phyloP scores from a whole-genome alignment of 306 rosid species.

The Trifolium fragiferum region DNA sequence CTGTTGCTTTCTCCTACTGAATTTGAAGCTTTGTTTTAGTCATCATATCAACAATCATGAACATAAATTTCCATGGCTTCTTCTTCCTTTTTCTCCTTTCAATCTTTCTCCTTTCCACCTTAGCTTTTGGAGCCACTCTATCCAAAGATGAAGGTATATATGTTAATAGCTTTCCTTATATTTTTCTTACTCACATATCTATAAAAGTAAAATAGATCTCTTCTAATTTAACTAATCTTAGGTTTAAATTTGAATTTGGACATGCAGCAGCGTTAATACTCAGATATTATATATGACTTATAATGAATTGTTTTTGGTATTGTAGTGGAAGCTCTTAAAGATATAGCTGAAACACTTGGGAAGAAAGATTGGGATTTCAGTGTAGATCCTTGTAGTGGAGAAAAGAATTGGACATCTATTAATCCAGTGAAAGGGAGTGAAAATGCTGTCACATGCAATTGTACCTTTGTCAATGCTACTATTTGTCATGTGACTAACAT shows the following conservation, averaged over 20 bases:
- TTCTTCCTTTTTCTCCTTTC: neutral
- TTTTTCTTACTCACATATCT: neutral
- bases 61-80: neutral
- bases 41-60: slow-evolving; percentile 8
- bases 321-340: slow-evolving; percentile 5
- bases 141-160: slow-evolving; percentile 33
- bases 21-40: neutral
- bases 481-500: slow-evolving; percentile 33
- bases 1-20: neutral
- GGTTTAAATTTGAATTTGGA: too few relatives aligned
- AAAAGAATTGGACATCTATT: neutral
- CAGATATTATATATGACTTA: neutral
- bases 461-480: slow-evolving; percentile 20
- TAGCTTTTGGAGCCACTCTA: slow-evolving; percentile 9
- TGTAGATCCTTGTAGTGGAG: slow-evolving; percentile 23
- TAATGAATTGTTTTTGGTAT: neutral
- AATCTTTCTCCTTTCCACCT: neutral
- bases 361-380: slow-evolving; percentile 18
- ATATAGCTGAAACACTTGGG: slow-evolving; percentile 11
- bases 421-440: slow-evolving; percentile 3
- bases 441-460: slow-evolving; percentile 29
- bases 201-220: too few relatives aligned
- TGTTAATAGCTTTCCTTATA: neutral
- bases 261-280: too few relatives aligned
- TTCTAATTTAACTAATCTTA: too few relatives aligned